phyloP scores from a whole-genome alignment of 805 yeast species.

The Yarrowia osloensis region DNA sequence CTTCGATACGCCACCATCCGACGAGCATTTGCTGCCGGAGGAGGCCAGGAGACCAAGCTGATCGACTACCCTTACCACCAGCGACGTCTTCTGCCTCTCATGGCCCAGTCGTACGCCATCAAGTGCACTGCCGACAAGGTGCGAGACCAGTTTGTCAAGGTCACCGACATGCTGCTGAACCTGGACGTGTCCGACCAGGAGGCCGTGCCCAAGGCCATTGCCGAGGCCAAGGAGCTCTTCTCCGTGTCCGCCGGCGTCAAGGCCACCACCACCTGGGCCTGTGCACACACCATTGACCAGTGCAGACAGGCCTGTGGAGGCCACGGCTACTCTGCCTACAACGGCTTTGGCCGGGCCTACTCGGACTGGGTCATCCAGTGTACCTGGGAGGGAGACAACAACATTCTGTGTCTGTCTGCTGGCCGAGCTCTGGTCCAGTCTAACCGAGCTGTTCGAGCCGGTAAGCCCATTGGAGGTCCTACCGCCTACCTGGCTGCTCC shows the following conservation, averaged over 20 bases:
- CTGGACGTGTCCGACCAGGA: slow-evolving; percentile 50
- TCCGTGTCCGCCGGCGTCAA: slow-evolving; percentile 84
- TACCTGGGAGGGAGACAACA: slow-evolving; percentile 98
- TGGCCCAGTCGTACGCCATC: slow-evolving; percentile 76
- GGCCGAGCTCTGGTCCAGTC: slow-evolving; percentile 73
- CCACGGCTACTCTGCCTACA: slow-evolving; percentile 88
- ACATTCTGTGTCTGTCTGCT: slow-evolving; percentile 74
- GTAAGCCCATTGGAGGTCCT: slow-evolving; percentile 49
- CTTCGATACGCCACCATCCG: slow-evolving; percentile 84
- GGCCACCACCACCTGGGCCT: slow-evolving; percentile 86
- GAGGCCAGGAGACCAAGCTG: slow-evolving; percentile 65
- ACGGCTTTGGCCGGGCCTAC: slow-evolving; percentile 85
- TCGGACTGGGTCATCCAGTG: slow-evolving; percentile 94
- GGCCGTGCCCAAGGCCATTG: slow-evolving; percentile 52
- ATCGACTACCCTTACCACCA: slow-evolving; percentile 88
- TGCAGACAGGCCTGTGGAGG: slow-evolving; percentile 95
- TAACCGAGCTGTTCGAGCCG: slow-evolving; percentile 45
- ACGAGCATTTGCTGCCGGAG: slow-evolving; percentile 68
- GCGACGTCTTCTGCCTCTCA: slow-evolving; percentile 75
- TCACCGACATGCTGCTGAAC: slow-evolving; percentile 47
- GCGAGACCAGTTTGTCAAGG: slow-evolving; percentile 50
- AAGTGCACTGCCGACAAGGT: slow-evolving; percentile 70
- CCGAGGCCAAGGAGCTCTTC: slow-evolving; percentile 72
- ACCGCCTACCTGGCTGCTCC: slow-evolving; percentile 46
- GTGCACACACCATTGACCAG: slow-evolving; percentile 78